Evolutionary conservation across 495 filamentous ascomycete genomes (phyloP), one percentile per base, ranked within the genome.

Genomic region (Trichoderma reesei): DNA sequence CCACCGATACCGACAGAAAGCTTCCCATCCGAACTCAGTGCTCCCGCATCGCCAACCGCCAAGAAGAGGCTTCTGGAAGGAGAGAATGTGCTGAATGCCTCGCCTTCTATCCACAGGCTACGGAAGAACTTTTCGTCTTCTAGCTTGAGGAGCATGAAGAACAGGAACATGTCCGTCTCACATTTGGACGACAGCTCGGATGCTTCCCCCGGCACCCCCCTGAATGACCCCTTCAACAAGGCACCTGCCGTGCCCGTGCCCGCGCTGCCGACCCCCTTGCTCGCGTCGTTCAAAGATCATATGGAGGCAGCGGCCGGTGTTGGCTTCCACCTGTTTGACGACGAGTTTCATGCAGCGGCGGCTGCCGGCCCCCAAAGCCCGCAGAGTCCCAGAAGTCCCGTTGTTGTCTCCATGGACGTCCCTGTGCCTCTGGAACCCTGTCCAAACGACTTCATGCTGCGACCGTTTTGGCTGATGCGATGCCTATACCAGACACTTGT

Each of bases 401-500:
- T n/a, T n/a, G 20, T 56, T 14, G 73, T 81, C 41, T 68, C 71
- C 34, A 61, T 71, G 1, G 78, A 79, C 59, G 81, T 79, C 14
- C 93, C 93, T 26, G 77, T 85, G 6, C 86, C 91, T 1, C 81
- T 99, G 14, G 94, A 99, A 67, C 90, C 94, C 16, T 99, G 94
- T 70, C 95, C 94, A 3, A 88, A 86, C 63, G 91, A 94, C 13
- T 83, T 86, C 63, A 82, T 96, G 59, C 82, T 96, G 1, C 87
- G 94, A 14, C 94, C 94, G 3, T 98, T 96, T 75, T 98, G 95
- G 95, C 83, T 98, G 18, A 93, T 98, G 88, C 83, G 95, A 62
- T 88, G 87, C 62, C 80, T 98, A 26, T 96, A 93, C 72, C 91
- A 98, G 71, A 96, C 92, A 2, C 85, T 98, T 37, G 87, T 88